Conservation (phyloP, 73 alveolate genomes). For the Stentor coeruleus region DNA sequence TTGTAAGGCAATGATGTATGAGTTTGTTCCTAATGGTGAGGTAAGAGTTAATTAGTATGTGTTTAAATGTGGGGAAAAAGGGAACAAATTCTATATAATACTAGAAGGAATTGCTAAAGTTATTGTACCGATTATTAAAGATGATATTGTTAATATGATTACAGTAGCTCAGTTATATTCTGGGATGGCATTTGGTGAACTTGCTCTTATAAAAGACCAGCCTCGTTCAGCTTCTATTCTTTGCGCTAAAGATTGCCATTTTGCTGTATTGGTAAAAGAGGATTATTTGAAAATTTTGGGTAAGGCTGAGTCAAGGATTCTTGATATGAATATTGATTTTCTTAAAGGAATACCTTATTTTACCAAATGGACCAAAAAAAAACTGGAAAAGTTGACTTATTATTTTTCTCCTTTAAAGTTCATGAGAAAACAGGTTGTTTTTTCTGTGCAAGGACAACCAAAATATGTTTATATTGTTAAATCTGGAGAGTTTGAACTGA, state of each 20-base stretch:
- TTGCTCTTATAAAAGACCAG: slow-evolving; percentile 27
- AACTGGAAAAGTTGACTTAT: slow-evolving; percentile 8
- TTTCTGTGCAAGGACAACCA: slow-evolving; percentile 4
- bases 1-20: neutral
- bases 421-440: slow-evolving; percentile 28
- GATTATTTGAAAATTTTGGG: slow-evolving; percentile 31
- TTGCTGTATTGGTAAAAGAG: slow-evolving; percentile 32
- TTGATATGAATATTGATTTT: slow-evolving; percentile 22
- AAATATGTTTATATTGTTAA: slow-evolving; percentile 31
- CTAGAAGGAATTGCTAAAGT: slow-evolving; percentile 31
- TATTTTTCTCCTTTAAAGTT: neutral
- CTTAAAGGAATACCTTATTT: slow-evolving; percentile 15
- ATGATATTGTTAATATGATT: neutral
- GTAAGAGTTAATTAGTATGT: slow-evolving; percentile 11
- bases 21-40: neutral
- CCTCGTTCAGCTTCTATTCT: slow-evolving; percentile 34
- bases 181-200: slow-evolving; percentile 39
- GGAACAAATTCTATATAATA: slow-evolving; percentile 35
- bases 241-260: slow-evolving; percentile 6
- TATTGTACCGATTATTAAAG: slow-evolving; percentile 1
- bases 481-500: slow-evolving; percentile 25
- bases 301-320: neutral
- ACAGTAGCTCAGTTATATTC: neutral
- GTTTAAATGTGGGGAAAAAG: slow-evolving; percentile 20
- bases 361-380: slow-evolving; percentile 23